Conservation (phyloP, 1,284 basidiomycete species). For the Moesziomyces antarcticus region DNA sequence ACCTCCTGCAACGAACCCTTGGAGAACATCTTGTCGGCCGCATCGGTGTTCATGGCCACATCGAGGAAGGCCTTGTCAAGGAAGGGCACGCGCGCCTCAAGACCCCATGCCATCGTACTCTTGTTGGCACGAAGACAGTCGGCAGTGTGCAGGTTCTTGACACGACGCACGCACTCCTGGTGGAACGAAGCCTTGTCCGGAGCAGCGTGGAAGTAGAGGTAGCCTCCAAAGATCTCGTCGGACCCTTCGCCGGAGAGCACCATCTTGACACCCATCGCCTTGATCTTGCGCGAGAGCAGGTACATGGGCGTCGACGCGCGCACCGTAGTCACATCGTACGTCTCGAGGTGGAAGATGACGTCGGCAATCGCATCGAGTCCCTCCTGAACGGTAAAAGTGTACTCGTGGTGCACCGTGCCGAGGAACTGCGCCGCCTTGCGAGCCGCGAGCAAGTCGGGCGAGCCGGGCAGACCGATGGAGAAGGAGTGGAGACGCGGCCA, state of each 20-base stretch:
- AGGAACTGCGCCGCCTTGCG: slow-evolving; percentile 92
- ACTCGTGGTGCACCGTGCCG: slow-evolving; percentile 96
- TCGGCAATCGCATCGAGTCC: slow-evolving; percentile 97
- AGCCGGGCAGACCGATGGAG: slow-evolving; percentile 93
- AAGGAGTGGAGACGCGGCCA: slow-evolving; percentile 99
- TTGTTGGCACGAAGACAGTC: slow-evolving; percentile 99
- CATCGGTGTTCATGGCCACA: slow-evolving; percentile 88
- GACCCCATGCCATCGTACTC: slow-evolving; percentile 99
- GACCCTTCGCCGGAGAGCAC: slow-evolving; percentile 97
- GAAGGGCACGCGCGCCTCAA: slow-evolving; percentile 99
- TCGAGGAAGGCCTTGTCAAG: slow-evolving; percentile 97
- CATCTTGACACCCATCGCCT: slow-evolving; percentile 99
- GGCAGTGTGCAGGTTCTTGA: slow-evolving; percentile 97
- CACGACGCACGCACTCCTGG: slow-evolving; percentile 92
- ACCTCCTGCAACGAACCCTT: slow-evolving; percentile 81
- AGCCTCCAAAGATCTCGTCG: slow-evolving; percentile 98
- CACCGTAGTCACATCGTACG: slow-evolving; percentile 98
- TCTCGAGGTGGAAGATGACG: slow-evolving; percentile 98
- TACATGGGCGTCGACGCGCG: slow-evolving; percentile 98
- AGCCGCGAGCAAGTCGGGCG: slow-evolving; percentile 94
- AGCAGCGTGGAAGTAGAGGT: slow-evolving; percentile 99
- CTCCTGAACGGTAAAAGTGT: slow-evolving; percentile 98
- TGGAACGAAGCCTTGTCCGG: slow-evolving; percentile 90
- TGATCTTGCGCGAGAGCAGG: slow-evolving; percentile 96
- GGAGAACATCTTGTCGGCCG: slow-evolving; percentile 88